Percentiles rank a stretch among this genome's conserved stretches.
Conservation (phyloP, 192 early-diverging fungal genomes). For the Podila horticola region DNA sequence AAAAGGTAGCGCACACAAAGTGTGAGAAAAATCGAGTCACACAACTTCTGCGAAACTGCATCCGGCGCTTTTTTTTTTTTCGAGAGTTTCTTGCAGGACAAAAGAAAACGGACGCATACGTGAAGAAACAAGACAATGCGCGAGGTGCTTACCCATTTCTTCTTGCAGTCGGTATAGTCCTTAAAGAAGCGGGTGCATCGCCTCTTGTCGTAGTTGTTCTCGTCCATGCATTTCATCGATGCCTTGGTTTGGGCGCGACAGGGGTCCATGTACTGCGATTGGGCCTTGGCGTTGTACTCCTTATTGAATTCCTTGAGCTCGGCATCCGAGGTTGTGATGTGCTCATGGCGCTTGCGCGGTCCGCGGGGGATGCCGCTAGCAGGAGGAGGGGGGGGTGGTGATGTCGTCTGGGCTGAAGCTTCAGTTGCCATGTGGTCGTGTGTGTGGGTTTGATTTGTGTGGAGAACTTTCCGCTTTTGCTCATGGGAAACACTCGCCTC, state of each 20-base stretch:
- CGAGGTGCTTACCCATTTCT: constrained; percentile 60
- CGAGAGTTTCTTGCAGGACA: too few relatives aligned
- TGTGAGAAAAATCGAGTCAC: too few relatives aligned
- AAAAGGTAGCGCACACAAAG: too few relatives aligned
- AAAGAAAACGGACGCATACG: not conserved
- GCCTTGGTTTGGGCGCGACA: constrained; percentile 59
- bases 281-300: constrained; percentile 55
- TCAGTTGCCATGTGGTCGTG: too few relatives aligned
- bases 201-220: constrained; percentile 61
- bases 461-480: too few relatives aligned
- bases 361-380: not conserved
- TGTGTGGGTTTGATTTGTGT: too few relatives aligned
- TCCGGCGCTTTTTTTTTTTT: too few relatives aligned
- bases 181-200: constrained; percentile 61
- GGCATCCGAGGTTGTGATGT: constrained; percentile 38
- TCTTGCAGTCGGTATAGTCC: constrained; percentile 66
- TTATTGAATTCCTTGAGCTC: constrained; percentile 54
- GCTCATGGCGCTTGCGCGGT: constrained; percentile 30
- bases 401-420: too few relatives aligned
- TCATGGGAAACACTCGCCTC: too few relatives aligned
- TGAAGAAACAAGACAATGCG: not conserved
- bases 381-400: too few relatives aligned
- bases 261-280: constrained; percentile 66
- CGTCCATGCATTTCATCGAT: constrained; percentile 63
- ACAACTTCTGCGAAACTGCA: too few relatives aligned